Conservation (phyloP, 768 basidiomycete species). For the Artomyces pyxidatus region DNA sequence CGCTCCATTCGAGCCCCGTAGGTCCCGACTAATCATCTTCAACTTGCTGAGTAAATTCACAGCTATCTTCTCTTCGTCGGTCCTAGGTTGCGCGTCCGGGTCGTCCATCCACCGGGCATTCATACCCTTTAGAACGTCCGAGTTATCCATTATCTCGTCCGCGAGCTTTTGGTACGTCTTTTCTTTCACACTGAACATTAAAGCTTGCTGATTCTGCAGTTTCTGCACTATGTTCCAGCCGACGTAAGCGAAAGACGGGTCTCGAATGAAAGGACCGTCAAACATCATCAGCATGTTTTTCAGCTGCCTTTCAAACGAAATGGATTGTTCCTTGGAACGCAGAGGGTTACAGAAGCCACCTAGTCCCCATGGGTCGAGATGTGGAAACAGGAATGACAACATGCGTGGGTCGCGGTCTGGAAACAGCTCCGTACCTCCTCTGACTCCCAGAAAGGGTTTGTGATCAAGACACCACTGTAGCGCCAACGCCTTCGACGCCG, state of each 20-base stretch:
- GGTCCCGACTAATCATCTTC: neutral
- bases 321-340: neutral
- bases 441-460: neutral
- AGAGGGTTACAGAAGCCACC: constrained; percentile 32
- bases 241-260: neutral
- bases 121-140: neutral
- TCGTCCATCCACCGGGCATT: neutral
- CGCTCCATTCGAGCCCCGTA: neutral
- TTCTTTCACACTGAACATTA: neutral
- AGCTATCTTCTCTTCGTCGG: neutral
- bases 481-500: neutral
- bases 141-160: neutral
- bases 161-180: neutral
- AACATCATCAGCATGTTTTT: constrained; percentile 25
- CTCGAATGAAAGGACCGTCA: constrained; percentile 24
- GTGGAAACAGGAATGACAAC: constrained; percentile 36
- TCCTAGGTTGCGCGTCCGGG: neutral
- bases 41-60: neutral
- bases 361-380: constrained; percentile 34
- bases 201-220: neutral
- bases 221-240: neutral
- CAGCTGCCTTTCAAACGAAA: constrained; percentile 28
- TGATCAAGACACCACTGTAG: neutral
- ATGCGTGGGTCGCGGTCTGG: constrained; percentile 22
- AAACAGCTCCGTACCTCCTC: neutral